These are phyloP conservation scores for Escovopsis sp. DNA, from an alignment of 2,329 filamentous ascomycete genomes.

Conservation along the genomic window DNA sequence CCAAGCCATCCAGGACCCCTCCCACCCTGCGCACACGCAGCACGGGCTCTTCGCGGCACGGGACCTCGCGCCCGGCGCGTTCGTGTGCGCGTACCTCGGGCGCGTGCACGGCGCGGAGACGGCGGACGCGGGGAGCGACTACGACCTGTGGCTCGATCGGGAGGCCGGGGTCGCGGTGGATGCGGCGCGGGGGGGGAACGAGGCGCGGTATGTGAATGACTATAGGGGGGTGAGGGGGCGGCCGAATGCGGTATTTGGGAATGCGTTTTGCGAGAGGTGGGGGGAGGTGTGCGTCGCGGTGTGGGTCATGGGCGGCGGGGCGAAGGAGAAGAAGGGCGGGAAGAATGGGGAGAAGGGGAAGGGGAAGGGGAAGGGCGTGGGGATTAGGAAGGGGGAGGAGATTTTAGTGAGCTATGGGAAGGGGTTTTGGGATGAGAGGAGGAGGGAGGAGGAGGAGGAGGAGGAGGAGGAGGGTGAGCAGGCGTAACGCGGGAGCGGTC, in stretches of 20 bases:
- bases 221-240: conserved; percentile 41
- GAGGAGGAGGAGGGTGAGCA: not conserved
- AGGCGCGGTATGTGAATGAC: conserved; percentile 53
- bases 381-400: conserved; percentile 41
- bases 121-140: conserved; percentile 29
- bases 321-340: conserved; percentile 7
- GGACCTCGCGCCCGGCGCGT: conserved; percentile 35
- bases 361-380: conserved; percentile 13
- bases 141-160: conserved; percentile 49
- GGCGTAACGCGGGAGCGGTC: no score
- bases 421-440: conserved; percentile 44
- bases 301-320: conserved; percentile 33
- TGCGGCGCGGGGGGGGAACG: conserved; percentile 42
- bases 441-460: conserved; percentile 12
- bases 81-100: conserved; percentile 49
- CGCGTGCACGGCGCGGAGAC: conserved; percentile 31
- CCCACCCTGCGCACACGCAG: conserved; percentile 45
- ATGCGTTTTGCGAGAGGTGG: conserved; percentile 39
- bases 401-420: conserved; percentile 53
- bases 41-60: conserved; percentile 44
- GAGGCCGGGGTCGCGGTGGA: conserved; percentile 45
- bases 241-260: conserved; percentile 44
- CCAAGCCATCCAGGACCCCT: conserved; percentile 31
- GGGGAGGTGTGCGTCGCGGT: conserved; percentile 42
- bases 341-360: no score